Evolutionary conservation across 345 rosid genomes (phyloP).

Genomic region (Dovyalis caffra): DNA sequence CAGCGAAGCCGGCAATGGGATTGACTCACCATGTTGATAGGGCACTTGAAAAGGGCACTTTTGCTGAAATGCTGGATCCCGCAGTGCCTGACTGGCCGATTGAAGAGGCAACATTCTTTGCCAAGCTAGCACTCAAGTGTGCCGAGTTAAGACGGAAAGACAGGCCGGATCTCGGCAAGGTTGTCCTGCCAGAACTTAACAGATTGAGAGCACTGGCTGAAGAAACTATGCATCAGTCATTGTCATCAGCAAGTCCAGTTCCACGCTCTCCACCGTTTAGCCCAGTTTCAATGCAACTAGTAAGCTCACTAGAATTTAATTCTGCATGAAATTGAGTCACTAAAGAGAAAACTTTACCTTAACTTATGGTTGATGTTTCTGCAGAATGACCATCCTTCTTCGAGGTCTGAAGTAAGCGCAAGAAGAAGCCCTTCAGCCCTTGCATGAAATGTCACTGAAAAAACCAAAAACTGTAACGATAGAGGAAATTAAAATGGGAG

Average conservation of each 20-base stretch:
- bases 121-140: conserved; percentile 61
- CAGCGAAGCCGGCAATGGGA: conserved; percentile 79
- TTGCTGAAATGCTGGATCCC: conserved; percentile 62
- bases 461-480: not conserved
- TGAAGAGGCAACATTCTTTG: conserved; percentile 64
- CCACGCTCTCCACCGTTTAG: not conserved
- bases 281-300: not conserved
- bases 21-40: conserved; percentile 63
- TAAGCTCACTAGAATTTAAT: not conserved
- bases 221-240: conserved; percentile 21
- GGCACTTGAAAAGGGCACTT: conserved; percentile 59
- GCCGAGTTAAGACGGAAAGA: conserved; percentile 77
- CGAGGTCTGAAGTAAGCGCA: conserved; percentile 6
- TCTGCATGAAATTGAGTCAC: not conserved
- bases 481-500: not conserved
- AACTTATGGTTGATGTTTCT: not conserved
- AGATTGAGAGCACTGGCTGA: conserved; percentile 63
- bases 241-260: not conserved
- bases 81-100: conserved; percentile 70
- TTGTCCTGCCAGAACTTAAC: conserved; percentile 65
- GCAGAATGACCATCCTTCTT: not conserved
- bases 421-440: not conserved
- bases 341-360: not conserved
- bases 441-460: not conserved
- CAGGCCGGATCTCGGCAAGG: conserved; percentile 75